phyloP scores from a whole-genome alignment of 257 asterid species.

The Scutellaria minor region DNA sequence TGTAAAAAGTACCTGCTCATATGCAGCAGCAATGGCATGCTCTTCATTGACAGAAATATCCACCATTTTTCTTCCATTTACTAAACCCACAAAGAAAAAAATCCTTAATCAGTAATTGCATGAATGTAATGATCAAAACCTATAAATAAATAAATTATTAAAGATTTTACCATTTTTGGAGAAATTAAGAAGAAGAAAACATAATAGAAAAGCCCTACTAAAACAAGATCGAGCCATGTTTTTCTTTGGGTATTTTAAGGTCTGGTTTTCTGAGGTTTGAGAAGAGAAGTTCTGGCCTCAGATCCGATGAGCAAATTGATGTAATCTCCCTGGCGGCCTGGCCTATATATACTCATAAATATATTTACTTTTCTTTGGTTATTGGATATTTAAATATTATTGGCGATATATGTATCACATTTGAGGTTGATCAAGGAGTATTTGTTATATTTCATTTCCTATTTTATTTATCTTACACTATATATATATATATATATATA shows the following conservation, averaged over 20 bases:
- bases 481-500: no score
- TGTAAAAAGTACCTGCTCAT: slow-evolving; percentile 30
- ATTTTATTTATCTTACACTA: no score
- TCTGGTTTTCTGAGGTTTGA: background rate
- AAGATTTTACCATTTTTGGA: slow-evolving; percentile 46
- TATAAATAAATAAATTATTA: background rate
- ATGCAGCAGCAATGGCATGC: slow-evolving; percentile 21
- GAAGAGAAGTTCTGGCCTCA: slow-evolving; percentile 2
- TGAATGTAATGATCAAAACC: background rate
- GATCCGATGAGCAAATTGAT: slow-evolving; percentile 12
- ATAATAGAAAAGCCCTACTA: slow-evolving; percentile 35
- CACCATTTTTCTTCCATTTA: slow-evolving; percentile 47
- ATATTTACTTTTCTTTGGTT: background rate
- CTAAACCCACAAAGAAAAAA: slow-evolving; percentile 30
- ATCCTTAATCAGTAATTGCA: background rate
- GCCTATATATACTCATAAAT: background rate
- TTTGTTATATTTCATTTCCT: no score
- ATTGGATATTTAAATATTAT: background rate
- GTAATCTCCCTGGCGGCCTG: background rate
- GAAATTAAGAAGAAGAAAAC: slow-evolving; percentile 43
- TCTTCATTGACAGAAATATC: slow-evolving; percentile 23
- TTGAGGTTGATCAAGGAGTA: no score
- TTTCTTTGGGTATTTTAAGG: background rate
- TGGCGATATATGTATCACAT: no score
- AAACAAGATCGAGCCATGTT: slow-evolving; percentile 39